A percentile compares a stretch with the other conserved stretches of the same genome.
Conservation (phyloP, 352 stramenopile species). For the Phytophthora chlamydospora region DNA sequence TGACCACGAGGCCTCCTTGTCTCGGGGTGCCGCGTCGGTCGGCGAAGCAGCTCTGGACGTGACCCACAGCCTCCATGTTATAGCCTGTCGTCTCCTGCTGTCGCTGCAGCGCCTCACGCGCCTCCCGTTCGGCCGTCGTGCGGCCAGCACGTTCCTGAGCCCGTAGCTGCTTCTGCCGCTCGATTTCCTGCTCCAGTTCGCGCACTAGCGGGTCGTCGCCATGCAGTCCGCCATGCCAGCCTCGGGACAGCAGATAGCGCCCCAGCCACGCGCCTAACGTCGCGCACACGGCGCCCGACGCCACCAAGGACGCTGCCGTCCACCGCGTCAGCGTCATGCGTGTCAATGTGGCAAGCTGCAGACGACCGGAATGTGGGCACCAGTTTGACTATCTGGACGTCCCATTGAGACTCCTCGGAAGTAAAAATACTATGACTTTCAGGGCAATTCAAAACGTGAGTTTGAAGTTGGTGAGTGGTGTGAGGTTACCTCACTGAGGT, state of each 20-base stretch:
- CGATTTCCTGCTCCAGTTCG: constrained; percentile 67
- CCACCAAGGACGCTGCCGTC: constrained; percentile 32
- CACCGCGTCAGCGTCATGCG: constrained; percentile 34
- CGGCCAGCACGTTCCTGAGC: constrained; percentile 75
- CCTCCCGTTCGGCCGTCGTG: constrained; percentile 75
- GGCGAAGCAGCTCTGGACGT: constrained; percentile 85
- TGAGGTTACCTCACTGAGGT: no score
- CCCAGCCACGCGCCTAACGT: constrained; percentile 31
- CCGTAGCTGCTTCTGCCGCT: constrained; percentile 71
- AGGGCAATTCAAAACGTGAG: no score
- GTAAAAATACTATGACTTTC: no score
- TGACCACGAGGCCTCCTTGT: constrained; percentile 77
- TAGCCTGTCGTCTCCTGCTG: constrained; percentile 71
- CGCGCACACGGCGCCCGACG: constrained; percentile 29
- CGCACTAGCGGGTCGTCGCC: constrained; percentile 43
- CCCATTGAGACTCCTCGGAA: no score
- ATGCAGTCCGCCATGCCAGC: constrained; percentile 9
- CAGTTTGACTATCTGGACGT: background rate
- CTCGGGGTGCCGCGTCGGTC: constrained; percentile 87
- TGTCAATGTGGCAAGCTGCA: constrained; percentile 9
- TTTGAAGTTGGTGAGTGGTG: no score
- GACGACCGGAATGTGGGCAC: constrained; percentile 12
- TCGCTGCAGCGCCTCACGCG: constrained; percentile 65
- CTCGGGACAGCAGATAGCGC: constrained; percentile 20
- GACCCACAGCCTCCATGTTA: constrained; percentile 68